Evolutionary conservation across 164 flowering plant genomes (phyloP).

Genomic region (Dillenia suffruticosa): DNA sequence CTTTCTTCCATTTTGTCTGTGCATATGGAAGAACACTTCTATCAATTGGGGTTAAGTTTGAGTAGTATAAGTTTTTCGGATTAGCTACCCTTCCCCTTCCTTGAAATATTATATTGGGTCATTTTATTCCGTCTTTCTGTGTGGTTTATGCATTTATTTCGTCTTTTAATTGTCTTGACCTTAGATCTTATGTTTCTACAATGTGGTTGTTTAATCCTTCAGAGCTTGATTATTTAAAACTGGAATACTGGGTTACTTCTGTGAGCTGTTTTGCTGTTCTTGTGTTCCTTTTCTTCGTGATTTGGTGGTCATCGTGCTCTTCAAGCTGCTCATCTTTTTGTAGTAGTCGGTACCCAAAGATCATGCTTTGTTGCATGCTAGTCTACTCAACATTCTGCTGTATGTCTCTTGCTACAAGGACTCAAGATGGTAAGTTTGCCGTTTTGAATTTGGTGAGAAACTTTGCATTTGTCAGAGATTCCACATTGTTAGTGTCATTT

Average conservation of each 20-base stretch:
- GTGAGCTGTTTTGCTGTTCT: slow-evolving; percentile 63
- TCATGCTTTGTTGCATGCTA: slow-evolving; percentile 23
- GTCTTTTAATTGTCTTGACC: not conserved
- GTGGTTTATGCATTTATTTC: not conserved
- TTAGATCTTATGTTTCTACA: not conserved
- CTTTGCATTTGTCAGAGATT: not conserved
- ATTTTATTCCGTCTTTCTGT: not conserved
- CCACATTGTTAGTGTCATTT: not conserved
- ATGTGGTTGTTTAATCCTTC: slow-evolving; percentile 17
- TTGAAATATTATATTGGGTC: not conserved
- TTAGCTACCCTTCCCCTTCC: no score
- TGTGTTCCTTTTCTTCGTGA: slow-evolving; percentile 34
- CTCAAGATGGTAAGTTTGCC: slow-evolving; percentile 37
- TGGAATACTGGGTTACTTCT: slow-evolving; percentile 78
- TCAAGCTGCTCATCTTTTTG: not conserved
- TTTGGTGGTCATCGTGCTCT: slow-evolving; percentile 11
- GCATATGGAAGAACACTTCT: not conserved
- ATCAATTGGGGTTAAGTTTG: not conserved
- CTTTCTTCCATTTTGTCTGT: not conserved
- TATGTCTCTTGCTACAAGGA: slow-evolving; percentile 41
- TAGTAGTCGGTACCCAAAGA: slow-evolving; percentile 18
- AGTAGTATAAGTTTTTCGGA: not conserved
- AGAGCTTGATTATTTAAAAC: slow-evolving; percentile 60
- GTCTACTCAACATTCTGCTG: slow-evolving; percentile 31
- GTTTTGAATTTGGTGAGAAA: not conserved